Evolutionary conservation across 805 yeast species (phyloP).

Genomic region (Lipomyces sp.): DNA sequence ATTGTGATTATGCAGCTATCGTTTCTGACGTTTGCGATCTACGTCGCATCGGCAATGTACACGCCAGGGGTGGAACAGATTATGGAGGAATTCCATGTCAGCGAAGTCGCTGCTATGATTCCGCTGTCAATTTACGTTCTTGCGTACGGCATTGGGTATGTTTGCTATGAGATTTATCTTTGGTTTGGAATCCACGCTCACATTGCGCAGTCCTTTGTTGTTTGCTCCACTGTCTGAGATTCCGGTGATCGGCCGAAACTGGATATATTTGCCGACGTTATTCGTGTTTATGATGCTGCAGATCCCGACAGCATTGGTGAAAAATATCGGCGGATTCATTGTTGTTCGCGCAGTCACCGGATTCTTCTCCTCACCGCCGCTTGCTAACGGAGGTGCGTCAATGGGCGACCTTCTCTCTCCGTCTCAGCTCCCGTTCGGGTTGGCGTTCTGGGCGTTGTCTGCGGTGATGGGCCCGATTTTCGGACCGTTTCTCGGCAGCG

Average conservation of each 20-base stretch:
- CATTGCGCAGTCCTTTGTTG: constrained; percentile 55
- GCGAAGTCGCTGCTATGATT: constrained; percentile 46
- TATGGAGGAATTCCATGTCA: constrained; percentile 46
- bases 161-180: background rate
- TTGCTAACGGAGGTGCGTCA: constrained; percentile 59
- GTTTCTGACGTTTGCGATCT: constrained; percentile 50
- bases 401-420: constrained; percentile 48
- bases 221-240: constrained; percentile 60
- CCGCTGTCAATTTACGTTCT: constrained; percentile 55
- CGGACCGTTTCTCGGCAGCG: constrained; percentile 57
- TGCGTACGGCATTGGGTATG: constrained; percentile 50
- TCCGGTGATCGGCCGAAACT: constrained; percentile 52
- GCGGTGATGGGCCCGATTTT: constrained; percentile 46
- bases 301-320: constrained; percentile 51
- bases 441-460: background rate
- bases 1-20: constrained; percentile 44
- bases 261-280: constrained; percentile 48
- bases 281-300: constrained; percentile 50
- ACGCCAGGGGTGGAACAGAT: constrained; percentile 52
- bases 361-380: constrained; percentile 54
- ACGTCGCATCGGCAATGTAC: constrained; percentile 55
- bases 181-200: constrained; percentile 52
- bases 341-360: constrained; percentile 55
- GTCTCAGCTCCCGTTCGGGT: constrained; percentile 46
- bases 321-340: constrained; percentile 50